These are phyloP conservation scores for Hypericum androsaemum DNA, from an alignment of 345 rosid genomes.

Conservation along the genomic window DNA sequence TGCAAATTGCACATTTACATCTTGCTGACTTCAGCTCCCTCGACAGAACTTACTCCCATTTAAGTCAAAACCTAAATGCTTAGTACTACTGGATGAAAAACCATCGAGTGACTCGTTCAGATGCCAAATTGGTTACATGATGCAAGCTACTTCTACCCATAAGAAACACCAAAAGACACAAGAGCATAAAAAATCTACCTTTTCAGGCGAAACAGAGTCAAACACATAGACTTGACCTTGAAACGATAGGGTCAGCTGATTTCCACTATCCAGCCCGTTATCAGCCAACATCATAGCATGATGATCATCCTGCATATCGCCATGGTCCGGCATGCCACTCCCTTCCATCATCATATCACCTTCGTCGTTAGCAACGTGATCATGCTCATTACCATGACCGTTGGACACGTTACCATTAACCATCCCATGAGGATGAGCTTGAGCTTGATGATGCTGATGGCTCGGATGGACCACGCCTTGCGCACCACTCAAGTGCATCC, in stretches of 20 bases:
- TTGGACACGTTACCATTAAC: constrained; percentile 32
- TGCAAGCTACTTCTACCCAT: too few relatives aligned
- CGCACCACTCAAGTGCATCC: constrained; percentile 34
- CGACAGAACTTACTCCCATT: too few relatives aligned
- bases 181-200: constrained; percentile 3
- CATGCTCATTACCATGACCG: constrained; percentile 5
- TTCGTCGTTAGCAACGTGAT: constrained; percentile 15
- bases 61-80: too few relatives aligned
- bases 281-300: constrained; percentile 1
- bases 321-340: not conserved
- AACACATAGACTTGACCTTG: constrained; percentile 20
- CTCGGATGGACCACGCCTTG: constrained; percentile 35
- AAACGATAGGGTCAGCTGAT: constrained; percentile 19
- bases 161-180: not conserved
- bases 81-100: too few relatives aligned
- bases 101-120: too few relatives aligned
- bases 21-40: too few relatives aligned
- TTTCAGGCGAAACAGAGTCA: constrained; percentile 12
- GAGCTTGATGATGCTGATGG: constrained; percentile 22
- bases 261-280: constrained; percentile 6
- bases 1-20: too few relatives aligned
- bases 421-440: constrained; percentile 17
- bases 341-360: constrained; percentile 26
- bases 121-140: too few relatives aligned
- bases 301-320: not conserved